Evolutionary conservation across 2,329 filamentous ascomycete genomes (phyloP), one percentile per base, ranked within the genome.

Genomic region (Diplodia intermedia): DNA sequence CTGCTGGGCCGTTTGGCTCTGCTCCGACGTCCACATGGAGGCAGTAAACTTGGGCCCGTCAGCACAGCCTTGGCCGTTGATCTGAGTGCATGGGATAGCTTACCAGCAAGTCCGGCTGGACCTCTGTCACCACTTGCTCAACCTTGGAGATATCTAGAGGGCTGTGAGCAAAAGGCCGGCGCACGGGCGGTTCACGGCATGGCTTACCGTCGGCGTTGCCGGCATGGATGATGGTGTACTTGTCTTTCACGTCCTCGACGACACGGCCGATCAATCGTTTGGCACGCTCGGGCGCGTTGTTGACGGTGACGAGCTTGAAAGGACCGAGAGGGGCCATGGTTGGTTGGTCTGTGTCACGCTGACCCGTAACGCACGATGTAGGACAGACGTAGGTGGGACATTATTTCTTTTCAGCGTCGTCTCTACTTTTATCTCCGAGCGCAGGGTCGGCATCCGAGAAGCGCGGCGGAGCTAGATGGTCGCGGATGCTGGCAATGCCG

Each of bases 261-360:
- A 91, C 77, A 0, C 86, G 83, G 12, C 89, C 88, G 72, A 90
- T 86, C 40, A 91, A 78, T 8, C 81, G 79, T 78, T 87, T 86
- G 40, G 89, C 89, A 67, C 89, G 82, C 70, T 90, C 88, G 0
- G 89, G 89, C 1, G 85, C 87, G 1, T 85, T 90, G 79, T 91
- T 91, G 71, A 91, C 88, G 1, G 88, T 91, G 36, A 90, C 85
- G 14, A 91, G 84, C 72, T 82, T 85, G 79, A 84, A 91, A 3
- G 87, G 87, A 20, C 87, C 87, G 69, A 72, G 68, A 61, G 69
- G 66, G 2, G 66, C 55, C 66, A 62, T 65, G 61, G 11, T 20
- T 63, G 43, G 36, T 20, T 12, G 53, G 20, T 36, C n/a, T 11
- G 31, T 23, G 14, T 43, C 43, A 20, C 54, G 52, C 55, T 26